Evolutionary conservation across 2,329 filamentous ascomycete species (phyloP), one percentile per base, ranked within the genome.

Genomic region (Teratosphaeria epicoccoides): DNA sequence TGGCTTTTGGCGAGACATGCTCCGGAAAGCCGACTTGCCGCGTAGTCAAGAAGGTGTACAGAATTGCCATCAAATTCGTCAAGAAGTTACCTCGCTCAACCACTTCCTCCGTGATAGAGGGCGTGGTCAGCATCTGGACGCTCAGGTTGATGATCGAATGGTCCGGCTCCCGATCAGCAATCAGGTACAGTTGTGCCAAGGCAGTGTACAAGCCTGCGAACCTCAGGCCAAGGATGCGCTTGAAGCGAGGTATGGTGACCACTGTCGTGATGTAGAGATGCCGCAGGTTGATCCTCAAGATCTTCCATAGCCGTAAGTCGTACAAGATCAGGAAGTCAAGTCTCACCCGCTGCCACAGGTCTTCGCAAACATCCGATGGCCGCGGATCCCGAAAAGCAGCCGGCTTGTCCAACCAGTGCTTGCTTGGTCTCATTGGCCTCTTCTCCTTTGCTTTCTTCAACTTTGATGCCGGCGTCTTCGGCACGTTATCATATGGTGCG

Each of bases 111-210:
- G 91, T 97, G 59, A 98, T 97, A 0, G 91, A 95, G 1, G 93
- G 90, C 0, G 93, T 96, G 0, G 93, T 98, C 56, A 98, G 75
- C 81, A 98, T 94, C 66, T 98, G 93, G 25, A 97, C 74, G 4
- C 91, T 97, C 33, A 98, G 80, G 65, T 96, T 96, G 75, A 98
- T 95, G 65, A 98, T 97, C 10, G 91, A 97, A 69, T 97, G 91
- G 64, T 98, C 93, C 2, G 93, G 93, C 67, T 98, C 93, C 57
- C 93, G 80, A 65, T 98, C 93, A 12, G 91, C 91, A 58, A 98
- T 93, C 25, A 98, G 79, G 67, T 97, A 98, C 3, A 98, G 75
- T 66, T 98, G 91, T 4, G 93, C 90, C 46, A 98, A 73, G 2
- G 87, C 87, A 1, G 93, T 97, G 70, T 98, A 98, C 2, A 98